A percentile compares a stretch with the other conserved stretches of the same genome.
These are phyloP conservation scores for Saccharomycopsis fodiens DNA, from an alignment of 805 yeast species.

Conservation along the genomic window DNA sequence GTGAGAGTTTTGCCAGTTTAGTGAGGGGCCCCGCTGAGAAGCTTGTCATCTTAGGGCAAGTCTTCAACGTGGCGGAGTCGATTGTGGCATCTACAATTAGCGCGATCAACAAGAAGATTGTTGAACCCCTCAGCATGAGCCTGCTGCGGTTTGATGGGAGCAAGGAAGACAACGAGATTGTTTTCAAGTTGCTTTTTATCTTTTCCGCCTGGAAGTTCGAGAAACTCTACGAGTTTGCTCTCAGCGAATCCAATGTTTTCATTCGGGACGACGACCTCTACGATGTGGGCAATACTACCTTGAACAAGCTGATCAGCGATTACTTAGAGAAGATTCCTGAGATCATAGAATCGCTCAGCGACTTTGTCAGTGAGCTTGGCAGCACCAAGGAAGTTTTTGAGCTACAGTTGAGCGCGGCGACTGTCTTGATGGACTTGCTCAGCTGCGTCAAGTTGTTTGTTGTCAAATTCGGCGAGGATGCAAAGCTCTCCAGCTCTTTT, in stretches of 20 bases:
- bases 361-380: conserved; percentile 1
- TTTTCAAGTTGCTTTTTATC: conserved; percentile 15
- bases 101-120: conserved; percentile 13
- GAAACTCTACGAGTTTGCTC: conserved; percentile 23
- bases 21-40: conserved; percentile 19
- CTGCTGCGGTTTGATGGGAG: conserved; percentile 18
- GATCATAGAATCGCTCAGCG: conserved; percentile 2
- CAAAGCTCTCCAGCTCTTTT: conserved; percentile 18
- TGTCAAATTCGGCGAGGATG: conserved; percentile 25
- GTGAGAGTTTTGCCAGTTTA: background rate
- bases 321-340: conserved; percentile 1
- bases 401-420: conserved; percentile 7
- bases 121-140: conserved; percentile 3
- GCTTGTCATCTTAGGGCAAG: conserved; percentile 19
- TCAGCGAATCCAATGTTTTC: background rate
- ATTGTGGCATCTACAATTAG: conserved; percentile 22
- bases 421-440: conserved; percentile 27
- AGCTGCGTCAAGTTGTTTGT: conserved; percentile 31
- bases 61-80: conserved; percentile 23
- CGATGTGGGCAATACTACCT: conserved; percentile 1
- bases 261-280: background rate
- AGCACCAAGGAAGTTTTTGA: background rate
- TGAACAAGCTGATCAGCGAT: background rate
- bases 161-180: background rate
- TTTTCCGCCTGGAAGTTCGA: conserved; percentile 20